Conservation (phyloP, 2,329 filamentous ascomycete species). For the Taxawa tesnikishii region DNA sequence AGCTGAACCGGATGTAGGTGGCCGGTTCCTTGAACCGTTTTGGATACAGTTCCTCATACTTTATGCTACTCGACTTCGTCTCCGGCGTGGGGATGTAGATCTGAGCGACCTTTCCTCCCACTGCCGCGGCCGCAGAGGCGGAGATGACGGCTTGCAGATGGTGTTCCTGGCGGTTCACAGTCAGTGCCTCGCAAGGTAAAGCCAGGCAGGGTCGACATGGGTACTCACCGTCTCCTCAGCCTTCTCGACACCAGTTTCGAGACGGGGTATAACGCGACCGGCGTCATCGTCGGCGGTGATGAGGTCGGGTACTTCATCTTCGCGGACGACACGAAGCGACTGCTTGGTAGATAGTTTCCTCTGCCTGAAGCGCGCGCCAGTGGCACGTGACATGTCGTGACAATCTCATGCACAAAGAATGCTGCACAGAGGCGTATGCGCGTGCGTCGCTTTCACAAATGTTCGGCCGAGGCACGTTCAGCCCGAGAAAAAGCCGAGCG, state of each 20-base stretch:
- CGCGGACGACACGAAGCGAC: slow-evolving; percentile 72
- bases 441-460: too few relatives aligned
- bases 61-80: slow-evolving; percentile 47
- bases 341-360: slow-evolving; percentile 91
- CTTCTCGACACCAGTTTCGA: slow-evolving; percentile 94
- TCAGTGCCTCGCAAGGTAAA: too few relatives aligned
- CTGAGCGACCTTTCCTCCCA: slow-evolving; percentile 48
- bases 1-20: slow-evolving; percentile 95
- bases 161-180: slow-evolving; percentile 56
- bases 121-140: slow-evolving; percentile 39
- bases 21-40: slow-evolving; percentile 69
- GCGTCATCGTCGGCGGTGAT: slow-evolving; percentile 66
- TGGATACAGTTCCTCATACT: slow-evolving; percentile 84
- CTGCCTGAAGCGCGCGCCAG: slow-evolving; percentile 45
- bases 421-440: not conserved
- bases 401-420: not conserved
- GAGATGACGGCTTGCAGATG: slow-evolving; percentile 81
- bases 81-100: slow-evolving; percentile 58
- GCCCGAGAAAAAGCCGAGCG: not conserved
- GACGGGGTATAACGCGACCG: slow-evolving; percentile 67
- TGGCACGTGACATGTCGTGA: slow-evolving; percentile 6
- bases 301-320: slow-evolving; percentile 72
- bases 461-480: too few relatives aligned
- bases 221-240: slow-evolving; percentile 88
- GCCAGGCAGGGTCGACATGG: too few relatives aligned